These are phyloP conservation scores for Erythrobasidium hasegawianum DNA, from an alignment of 1,284 basidiomycete species.

Conservation along the genomic window DNA sequence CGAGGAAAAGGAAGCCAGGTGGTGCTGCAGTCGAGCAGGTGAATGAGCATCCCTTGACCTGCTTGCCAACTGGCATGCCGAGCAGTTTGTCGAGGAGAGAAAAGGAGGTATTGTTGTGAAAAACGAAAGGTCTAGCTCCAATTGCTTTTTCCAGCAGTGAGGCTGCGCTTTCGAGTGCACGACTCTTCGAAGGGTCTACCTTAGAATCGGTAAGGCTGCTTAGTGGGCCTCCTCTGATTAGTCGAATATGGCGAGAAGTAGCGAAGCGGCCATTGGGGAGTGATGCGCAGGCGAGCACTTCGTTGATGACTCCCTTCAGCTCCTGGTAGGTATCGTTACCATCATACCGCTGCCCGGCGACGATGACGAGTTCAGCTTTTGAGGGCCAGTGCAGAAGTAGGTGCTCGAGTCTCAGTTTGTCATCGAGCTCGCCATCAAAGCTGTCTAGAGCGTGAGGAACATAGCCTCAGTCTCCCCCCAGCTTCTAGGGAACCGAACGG, in stretches of 20 bases:
- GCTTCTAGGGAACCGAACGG: too few species aligned
- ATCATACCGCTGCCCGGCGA: background rate
- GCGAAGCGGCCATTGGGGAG: background rate
- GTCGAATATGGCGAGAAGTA: background rate
- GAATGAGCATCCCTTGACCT: background rate
- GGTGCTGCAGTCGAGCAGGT: background rate
- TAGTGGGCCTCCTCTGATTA: background rate
- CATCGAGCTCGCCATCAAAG: constrained; percentile 9
- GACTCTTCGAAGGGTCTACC: background rate
- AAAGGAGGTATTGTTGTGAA: constrained; percentile 5
- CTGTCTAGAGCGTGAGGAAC: constrained; percentile 2
- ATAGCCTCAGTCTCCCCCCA: too few species aligned
- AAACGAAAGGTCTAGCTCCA: background rate
- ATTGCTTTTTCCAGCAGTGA: background rate
- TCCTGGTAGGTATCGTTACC: background rate
- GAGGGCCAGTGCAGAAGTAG: background rate
- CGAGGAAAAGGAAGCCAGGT: background rate
- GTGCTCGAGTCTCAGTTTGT: background rate
- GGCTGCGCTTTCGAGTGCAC: background rate
- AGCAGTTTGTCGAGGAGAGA: background rate
- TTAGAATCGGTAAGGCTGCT: background rate
- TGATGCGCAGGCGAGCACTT: background rate
- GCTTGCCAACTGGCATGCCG: background rate
- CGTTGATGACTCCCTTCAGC: background rate
- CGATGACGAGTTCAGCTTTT: background rate